These are phyloP conservation scores for Edaphochlamys debaryana DNA, from an alignment of 139 green algal genomes.

Conservation along the genomic window DNA sequence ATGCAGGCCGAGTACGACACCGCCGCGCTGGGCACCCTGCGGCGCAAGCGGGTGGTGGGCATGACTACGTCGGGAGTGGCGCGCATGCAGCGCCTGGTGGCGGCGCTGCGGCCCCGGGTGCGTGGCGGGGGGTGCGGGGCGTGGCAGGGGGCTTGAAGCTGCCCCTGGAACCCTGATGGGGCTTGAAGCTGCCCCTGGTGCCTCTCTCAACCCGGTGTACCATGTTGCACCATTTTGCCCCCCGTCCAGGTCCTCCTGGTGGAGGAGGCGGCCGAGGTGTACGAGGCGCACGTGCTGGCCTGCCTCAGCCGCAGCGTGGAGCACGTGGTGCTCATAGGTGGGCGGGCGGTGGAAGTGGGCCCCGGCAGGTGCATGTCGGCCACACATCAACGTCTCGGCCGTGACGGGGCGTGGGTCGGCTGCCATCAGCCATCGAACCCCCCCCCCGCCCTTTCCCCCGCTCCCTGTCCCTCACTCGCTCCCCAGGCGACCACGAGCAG, in stretches of 20 bases:
- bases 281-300: constrained; percentile 83
- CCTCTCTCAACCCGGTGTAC: too few species aligned
- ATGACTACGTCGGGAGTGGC: constrained; percentile 79
- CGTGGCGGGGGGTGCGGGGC: neutral
- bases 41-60: constrained; percentile 62
- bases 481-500: constrained; percentile 81
- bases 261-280: constrained; percentile 85
- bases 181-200: too few species aligned
- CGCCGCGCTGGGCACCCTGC: constrained; percentile 47
- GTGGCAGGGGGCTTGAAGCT: neutral
- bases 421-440: too few species aligned
- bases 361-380: too few species aligned
- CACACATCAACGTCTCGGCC: too few species aligned
- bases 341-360: too few species aligned
- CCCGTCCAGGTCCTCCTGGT: constrained; percentile 67
- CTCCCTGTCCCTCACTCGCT: too few species aligned
- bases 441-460: too few species aligned
- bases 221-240: too few species aligned
- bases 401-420: too few species aligned
- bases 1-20: constrained; percentile 54
- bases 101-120: constrained; percentile 56
- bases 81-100: constrained; percentile 59
- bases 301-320: constrained; percentile 62
- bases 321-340: constrained; percentile 86
- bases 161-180: neutral